These are phyloP conservation scores for Fraxinus albicans DNA, from an alignment of 305 asterid genomes.

Conservation along the genomic window DNA sequence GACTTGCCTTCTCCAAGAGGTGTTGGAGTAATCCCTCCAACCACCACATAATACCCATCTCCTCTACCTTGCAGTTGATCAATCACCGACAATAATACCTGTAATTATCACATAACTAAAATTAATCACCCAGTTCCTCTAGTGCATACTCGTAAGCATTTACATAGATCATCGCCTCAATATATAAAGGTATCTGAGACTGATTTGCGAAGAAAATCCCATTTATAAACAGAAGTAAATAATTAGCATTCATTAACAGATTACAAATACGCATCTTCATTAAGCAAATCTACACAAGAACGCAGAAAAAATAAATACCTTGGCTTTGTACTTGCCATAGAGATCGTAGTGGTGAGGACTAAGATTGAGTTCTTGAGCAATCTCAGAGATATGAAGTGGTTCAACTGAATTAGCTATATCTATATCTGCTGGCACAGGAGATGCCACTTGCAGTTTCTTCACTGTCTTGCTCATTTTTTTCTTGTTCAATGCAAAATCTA, in stretches of 20 bases:
- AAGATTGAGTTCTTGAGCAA: slow-evolving; percentile 76
- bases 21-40: slow-evolving; percentile 94
- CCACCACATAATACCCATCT: slow-evolving; percentile 93
- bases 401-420: slow-evolving; percentile 90
- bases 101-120: slow-evolving; percentile 9
- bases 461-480: slow-evolving; percentile 60
- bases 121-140: not conserved
- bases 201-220: not conserved
- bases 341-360: slow-evolving; percentile 73
- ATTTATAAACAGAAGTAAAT: not conserved
- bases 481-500: not conserved
- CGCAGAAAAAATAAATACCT: slow-evolving; percentile 37
- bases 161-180: not conserved
- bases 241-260: not conserved
- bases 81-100: slow-evolving; percentile 79
- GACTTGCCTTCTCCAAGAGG: slow-evolving; percentile 99
- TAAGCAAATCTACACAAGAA: not conserved
- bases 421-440: slow-evolving; percentile 94
- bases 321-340: slow-evolving; percentile 89
- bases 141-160: not conserved
- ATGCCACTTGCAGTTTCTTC: slow-evolving; percentile 64
- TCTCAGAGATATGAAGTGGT: slow-evolving; percentile 75
- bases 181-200: not conserved
- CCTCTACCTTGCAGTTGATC: slow-evolving; percentile 62
- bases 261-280: not conserved